A percentile compares a stretch with the other conserved stretches of the same genome.
phyloP scores from a whole-genome alignment of 2,329 filamentous ascomycete species.

The Endocalyx cinctus region DNA sequence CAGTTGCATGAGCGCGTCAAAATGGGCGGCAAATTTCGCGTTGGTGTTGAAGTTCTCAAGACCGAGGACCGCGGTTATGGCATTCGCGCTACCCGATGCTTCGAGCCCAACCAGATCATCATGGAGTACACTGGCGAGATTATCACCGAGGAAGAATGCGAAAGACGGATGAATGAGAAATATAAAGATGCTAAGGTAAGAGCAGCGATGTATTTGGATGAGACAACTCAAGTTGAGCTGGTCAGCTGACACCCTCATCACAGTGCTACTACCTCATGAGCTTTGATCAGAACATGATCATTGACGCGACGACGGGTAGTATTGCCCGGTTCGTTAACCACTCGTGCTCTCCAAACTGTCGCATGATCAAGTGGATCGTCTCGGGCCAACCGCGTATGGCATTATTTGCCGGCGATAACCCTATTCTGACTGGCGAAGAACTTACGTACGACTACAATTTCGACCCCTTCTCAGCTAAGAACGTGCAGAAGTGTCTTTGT shows the following conservation, averaged over 20 bases:
- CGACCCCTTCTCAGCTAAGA: slow-evolving; percentile 64
- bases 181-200: slow-evolving; percentile 91
- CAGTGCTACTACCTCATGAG: slow-evolving; percentile 98
- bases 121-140: slow-evolving; percentile 98
- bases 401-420: slow-evolving; percentile 83
- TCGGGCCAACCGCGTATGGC: slow-evolving; percentile 93
- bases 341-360: slow-evolving; percentile 92
- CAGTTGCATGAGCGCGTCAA: slow-evolving; percentile 70
- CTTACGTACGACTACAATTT: slow-evolving; percentile 89
- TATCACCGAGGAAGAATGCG: slow-evolving; percentile 90
- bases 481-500: slow-evolving; percentile 63
- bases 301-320: slow-evolving; percentile 91
- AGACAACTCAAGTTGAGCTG: too few relatives aligned
- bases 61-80: slow-evolving; percentile 85
- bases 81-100: slow-evolving; percentile 84
- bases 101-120: slow-evolving; percentile 88
- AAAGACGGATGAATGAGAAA: slow-evolving; percentile 84
- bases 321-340: slow-evolving; percentile 98
- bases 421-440: slow-evolving; percentile 92
- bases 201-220: too few relatives aligned
- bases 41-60: slow-evolving; percentile 93
- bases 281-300: slow-evolving; percentile 97
- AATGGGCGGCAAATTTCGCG: slow-evolving; percentile 77
- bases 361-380: slow-evolving; percentile 98
- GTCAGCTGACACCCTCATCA: too few relatives aligned